These are phyloP conservation scores for Rhynchosporium agropyri DNA, from an alignment of 2,329 filamentous ascomycete species.

Conservation along the genomic window DNA sequence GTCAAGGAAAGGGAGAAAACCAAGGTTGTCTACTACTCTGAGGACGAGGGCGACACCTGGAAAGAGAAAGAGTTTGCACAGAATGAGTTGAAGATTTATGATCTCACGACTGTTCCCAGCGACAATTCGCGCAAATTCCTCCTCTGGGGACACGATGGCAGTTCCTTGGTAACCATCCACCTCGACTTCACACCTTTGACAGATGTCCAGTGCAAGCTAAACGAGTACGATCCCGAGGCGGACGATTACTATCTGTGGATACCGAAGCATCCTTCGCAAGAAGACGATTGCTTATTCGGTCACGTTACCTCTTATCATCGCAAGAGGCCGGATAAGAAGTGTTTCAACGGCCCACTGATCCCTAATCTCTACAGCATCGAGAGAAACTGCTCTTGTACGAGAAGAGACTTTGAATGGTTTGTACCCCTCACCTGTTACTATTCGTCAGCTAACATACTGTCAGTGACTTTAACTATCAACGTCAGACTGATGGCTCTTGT, in stretches of 20 bases:
- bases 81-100: conserved; percentile 70
- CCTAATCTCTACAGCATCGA: conserved; percentile 69
- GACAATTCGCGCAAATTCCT: conserved; percentile 91
- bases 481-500: conserved; percentile 76
- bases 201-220: conserved; percentile 69
- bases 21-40: conserved; percentile 72
- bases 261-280: conserved; percentile 77
- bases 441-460: conserved; percentile 26
- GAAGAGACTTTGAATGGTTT: conserved; percentile 91
- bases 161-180: conserved; percentile 72
- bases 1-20: conserved; percentile 72
- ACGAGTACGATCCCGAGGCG: conserved; percentile 61
- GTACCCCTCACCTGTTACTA: conserved; percentile 39
- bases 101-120: conserved; percentile 86
- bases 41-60: conserved; percentile 84
- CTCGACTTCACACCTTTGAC: conserved; percentile 86
- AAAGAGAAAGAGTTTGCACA: conserved; percentile 71
- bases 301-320: conserved; percentile 88
- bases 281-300: conserved; percentile 87
- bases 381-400: conserved; percentile 79
- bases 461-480: conserved; percentile 93
- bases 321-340: conserved; percentile 77
- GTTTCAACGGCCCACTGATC: conserved; percentile 79
- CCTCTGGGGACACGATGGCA: conserved; percentile 72
- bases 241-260: conserved; percentile 86